phyloP scores from a whole-genome alignment of 805 yeast species.

The Saccharomycopsis sp. region DNA sequence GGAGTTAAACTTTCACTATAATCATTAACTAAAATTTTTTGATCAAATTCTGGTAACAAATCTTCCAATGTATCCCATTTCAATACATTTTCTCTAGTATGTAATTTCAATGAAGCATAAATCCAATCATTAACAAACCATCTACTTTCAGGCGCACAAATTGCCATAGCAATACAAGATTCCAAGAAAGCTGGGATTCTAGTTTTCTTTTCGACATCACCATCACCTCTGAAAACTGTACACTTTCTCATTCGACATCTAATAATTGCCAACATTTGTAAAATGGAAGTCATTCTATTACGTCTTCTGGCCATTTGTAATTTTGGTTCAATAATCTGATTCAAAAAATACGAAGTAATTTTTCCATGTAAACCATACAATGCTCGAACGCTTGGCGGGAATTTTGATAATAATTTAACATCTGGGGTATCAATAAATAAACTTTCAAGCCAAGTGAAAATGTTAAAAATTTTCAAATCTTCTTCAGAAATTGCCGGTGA shows the following conservation, averaged over 20 bases:
- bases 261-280: constrained; percentile 58
- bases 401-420: constrained; percentile 36
- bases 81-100: constrained; percentile 22
- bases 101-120: constrained; percentile 38
- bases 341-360: constrained; percentile 53
- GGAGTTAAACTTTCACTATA: constrained; percentile 49
- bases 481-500: constrained; percentile 39
- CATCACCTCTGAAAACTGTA: constrained; percentile 40
- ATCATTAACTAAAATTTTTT: constrained; percentile 27
- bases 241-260: constrained; percentile 59
- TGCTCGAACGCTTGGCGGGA: constrained; percentile 66
- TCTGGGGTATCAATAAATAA: constrained; percentile 40
- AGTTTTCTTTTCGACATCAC: constrained; percentile 22
- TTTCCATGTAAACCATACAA: constrained; percentile 62
- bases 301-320: constrained; percentile 54
- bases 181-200: constrained; percentile 79
- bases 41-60: constrained; percentile 32
- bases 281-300: constrained; percentile 59
- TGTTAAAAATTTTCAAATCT: constrained; percentile 53
- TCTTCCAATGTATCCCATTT: constrained; percentile 29
- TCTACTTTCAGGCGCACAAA: constrained; percentile 77
- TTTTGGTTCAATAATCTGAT: constrained; percentile 58
- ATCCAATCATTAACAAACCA: constrained; percentile 64
- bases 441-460: constrained; percentile 63
- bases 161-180: constrained; percentile 64